Percentiles rank a stretch among this genome's conserved stretches.
These are phyloP conservation scores for Tremella mesenterica DNA, from an alignment of 768 basidiomycete species.

Conservation along the genomic window DNA sequence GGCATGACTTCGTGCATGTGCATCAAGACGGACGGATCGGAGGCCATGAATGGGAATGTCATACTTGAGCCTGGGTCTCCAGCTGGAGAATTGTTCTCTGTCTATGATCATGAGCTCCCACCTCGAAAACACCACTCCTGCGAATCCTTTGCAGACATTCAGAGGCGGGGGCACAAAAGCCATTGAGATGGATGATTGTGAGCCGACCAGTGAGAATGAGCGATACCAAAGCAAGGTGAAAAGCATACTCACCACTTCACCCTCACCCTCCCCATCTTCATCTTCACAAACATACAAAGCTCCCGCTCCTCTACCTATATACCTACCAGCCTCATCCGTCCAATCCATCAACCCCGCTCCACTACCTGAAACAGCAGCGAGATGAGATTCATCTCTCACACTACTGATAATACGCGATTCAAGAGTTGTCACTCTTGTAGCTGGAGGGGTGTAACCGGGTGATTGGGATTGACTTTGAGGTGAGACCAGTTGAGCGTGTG, in stretches of 20 bases:
- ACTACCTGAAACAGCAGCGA: not conserved
- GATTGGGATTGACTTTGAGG: no score
- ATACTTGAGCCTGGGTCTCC: not conserved
- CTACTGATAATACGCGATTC: not conserved
- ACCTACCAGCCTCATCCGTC: not conserved
- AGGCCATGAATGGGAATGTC: not conserved
- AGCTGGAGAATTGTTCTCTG: no score
- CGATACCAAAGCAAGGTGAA: no score
- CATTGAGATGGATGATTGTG: no score
- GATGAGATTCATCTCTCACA: not conserved
- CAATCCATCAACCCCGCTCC: conserved; percentile 1
- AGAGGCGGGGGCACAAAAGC: no score
- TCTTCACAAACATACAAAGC: not conserved
- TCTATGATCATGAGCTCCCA: no score
- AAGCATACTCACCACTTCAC: no score
- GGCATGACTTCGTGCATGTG: not conserved
- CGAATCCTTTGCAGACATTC: no score
- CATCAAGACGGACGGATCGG: not conserved
- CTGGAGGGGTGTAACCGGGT: not conserved
- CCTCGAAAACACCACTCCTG: no score
- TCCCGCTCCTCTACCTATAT: conserved; percentile 1
- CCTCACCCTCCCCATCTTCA: no score
- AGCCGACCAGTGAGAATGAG: no score
- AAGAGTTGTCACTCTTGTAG: not conserved
- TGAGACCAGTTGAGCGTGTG: no score